Conservation (phyloP, 306 rosid species). For the Cicer arietinum region DNA sequence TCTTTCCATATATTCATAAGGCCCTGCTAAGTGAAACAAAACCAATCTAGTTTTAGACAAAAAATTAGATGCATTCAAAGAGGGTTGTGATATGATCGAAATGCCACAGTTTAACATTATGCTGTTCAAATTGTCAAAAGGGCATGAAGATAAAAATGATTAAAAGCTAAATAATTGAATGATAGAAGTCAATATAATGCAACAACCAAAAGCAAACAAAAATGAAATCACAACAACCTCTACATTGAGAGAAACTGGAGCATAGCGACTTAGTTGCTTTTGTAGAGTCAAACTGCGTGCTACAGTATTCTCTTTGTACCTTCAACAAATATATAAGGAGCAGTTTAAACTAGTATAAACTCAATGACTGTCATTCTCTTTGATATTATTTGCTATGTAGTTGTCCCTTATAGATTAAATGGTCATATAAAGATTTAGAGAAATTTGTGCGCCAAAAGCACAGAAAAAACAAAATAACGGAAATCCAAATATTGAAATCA, state of each 20-base stretch:
- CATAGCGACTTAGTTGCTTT: conserved; percentile 80
- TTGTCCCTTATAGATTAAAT: not conserved
- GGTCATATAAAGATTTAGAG: conserved; percentile 24
- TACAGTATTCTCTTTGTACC: conserved; percentile 72
- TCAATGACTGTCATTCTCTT: conserved; percentile 18
- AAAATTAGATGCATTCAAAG: conserved; percentile 31
- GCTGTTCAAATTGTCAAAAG: conserved; percentile 14
- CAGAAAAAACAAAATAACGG: too few species aligned
- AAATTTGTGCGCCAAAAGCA: not conserved
- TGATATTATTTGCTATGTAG: not conserved
- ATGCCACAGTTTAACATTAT: not conserved
- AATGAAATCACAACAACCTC: conserved; percentile 60
- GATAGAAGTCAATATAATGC: conserved; percentile 29
- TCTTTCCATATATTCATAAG: conserved; percentile 16
- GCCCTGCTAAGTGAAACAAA: conserved; percentile 25
- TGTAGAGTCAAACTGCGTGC: conserved; percentile 69
- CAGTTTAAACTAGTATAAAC: conserved; percentile 43
- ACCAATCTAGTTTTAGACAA: not conserved
- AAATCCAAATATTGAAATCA: too few species aligned
- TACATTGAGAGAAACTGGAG: conserved; percentile 70
- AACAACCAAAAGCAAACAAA: conserved; percentile 27
- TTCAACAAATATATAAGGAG: conserved; percentile 46
- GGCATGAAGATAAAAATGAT: not conserved
- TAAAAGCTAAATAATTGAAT: conserved; percentile 16
- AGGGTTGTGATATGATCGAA: conserved; percentile 1